Conservation (phyloP, 306 rosid species). For the Cajanus cajan region DNA sequence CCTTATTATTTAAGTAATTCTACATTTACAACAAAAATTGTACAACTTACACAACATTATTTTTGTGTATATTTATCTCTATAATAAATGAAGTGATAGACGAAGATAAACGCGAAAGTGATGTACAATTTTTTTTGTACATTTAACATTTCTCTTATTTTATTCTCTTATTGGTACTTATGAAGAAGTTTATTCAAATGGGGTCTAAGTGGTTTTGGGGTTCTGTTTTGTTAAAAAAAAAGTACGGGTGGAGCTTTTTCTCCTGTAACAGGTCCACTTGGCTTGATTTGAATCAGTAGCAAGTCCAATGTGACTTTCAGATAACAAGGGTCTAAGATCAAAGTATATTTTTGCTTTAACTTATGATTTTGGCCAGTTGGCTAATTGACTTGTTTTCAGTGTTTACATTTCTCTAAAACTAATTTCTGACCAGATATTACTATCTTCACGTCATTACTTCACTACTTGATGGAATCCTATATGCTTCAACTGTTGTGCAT, state of each 20-base stretch:
- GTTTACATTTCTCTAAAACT: not conserved
- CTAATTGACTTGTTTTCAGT: not conserved
- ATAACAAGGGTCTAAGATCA: not conserved
- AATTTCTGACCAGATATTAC: not conserved
- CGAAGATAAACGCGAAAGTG: no score
- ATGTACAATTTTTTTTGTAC: no score
- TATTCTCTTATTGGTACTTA: not conserved
- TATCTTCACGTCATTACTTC: constrained; percentile 18
- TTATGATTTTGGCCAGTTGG: not conserved
- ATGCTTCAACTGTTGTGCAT: constrained; percentile 11
- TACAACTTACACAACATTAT: no score
- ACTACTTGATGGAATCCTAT: constrained; percentile 7
- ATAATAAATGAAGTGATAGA: no score
- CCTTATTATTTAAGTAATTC: not conserved
- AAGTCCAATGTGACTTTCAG: not conserved
- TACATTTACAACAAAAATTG: no score
- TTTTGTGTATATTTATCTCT: no score
- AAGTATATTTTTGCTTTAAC: not conserved
- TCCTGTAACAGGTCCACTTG: not conserved
- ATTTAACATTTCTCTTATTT: no score
- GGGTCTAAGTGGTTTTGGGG: no score
- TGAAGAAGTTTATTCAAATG: not conserved
- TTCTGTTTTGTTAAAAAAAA: not conserved
- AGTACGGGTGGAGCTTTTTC: not conserved
- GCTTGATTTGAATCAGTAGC: not conserved